Base-by-base conservation (phyloP, 1,284 basidiomycete genomes). In the Pterula multifida region DNA sequence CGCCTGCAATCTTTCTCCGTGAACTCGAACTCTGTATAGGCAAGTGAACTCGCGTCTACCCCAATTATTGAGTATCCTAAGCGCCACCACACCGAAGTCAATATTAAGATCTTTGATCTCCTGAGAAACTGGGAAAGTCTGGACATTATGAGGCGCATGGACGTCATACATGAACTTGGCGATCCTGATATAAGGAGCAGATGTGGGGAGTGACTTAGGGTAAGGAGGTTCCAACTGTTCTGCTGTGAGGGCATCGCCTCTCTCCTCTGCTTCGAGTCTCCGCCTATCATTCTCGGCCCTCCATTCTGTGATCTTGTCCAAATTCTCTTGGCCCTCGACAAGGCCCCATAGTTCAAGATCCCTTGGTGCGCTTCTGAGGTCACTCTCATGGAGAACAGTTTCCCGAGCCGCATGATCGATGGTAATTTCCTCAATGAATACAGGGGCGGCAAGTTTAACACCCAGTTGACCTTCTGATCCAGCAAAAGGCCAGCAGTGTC, bases 401-500 rank as follows among this genome's bases (percentile, higher is more conserved):
- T 90, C 86, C 53, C 69, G 72, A 3, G 91, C 72, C 28, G 89
- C 79, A 63, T 98, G 95, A 61, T 98, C 94, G 55, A 98, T 76
- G 11, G 88, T 89, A 50, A 98, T 67, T 55, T 89, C 85, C 1
- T 79, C 76, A 36, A 94, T 75, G 49, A 76, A 71, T 4, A 82
- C 76, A 1, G 79, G 79, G 3, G 76, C 72, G 1, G 84, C 80
- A 17, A 98, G 79, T 47, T 74, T 71, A 39, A 98, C 81, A 3
- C 88, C 92, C 1, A 98, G 68, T 59, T 88, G 83, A 2, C 93
- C 95, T 45, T 76, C 63, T 3, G 70, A 60, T 0, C 93, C 93
- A 2, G 67, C 68, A 66, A 98, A 91, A 1, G 95, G 88, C 94
- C 94, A 98, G 66, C 94, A 98, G 55, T 85, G 78, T 1, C 95